Evolutionary conservation across 2,329 filamentous ascomycete genomes (phyloP).

Genomic region (Ascochyta lentis): DNA sequence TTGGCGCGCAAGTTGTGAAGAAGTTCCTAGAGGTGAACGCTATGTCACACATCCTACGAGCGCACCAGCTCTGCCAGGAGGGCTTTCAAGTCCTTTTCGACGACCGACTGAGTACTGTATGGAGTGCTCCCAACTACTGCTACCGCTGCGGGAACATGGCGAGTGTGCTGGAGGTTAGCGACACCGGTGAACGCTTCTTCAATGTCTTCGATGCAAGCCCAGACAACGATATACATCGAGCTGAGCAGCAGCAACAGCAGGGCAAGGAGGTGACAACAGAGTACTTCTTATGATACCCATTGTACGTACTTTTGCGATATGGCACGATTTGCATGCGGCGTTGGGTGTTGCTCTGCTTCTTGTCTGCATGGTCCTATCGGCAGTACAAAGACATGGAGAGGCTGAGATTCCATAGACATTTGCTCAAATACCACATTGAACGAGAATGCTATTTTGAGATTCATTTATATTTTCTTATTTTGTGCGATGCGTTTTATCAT

Average conservation of each 20-base stretch:
- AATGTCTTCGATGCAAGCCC: conserved; percentile 98
- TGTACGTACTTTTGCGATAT: conserved; percentile 23
- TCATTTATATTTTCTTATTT: background rate
- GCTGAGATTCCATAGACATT: background rate
- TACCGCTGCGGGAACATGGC: conserved; percentile 97
- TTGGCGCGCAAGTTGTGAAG: conserved; percentile 95
- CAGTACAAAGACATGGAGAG: background rate
- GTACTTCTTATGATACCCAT: conserved; percentile 67
- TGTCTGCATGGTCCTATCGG: background rate
- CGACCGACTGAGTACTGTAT: conserved; percentile 91
- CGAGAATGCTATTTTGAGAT: conserved; percentile 5
- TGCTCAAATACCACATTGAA: conserved; percentile 4
- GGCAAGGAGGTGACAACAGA: conserved; percentile 76
- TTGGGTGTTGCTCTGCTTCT: conserved; percentile 8
- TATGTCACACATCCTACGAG: conserved; percentile 96
- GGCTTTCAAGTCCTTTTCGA: conserved; percentile 97
- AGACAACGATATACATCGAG: conserved; percentile 88
- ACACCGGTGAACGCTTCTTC: conserved; percentile 91
- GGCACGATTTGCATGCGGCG: conserved; percentile 24
- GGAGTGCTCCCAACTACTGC: conserved; percentile 82
- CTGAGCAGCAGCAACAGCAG: conserved; percentile 76
- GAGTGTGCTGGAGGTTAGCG: conserved; percentile 93
- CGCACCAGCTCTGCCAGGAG: conserved; percentile 98
- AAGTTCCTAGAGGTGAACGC: conserved; percentile 97
- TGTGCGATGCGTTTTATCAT: conserved; percentile 1